These are phyloP conservation scores for Scedosporium minutisporum DNA, from an alignment of 2,329 filamentous ascomycete species.

Conservation along the genomic window DNA sequence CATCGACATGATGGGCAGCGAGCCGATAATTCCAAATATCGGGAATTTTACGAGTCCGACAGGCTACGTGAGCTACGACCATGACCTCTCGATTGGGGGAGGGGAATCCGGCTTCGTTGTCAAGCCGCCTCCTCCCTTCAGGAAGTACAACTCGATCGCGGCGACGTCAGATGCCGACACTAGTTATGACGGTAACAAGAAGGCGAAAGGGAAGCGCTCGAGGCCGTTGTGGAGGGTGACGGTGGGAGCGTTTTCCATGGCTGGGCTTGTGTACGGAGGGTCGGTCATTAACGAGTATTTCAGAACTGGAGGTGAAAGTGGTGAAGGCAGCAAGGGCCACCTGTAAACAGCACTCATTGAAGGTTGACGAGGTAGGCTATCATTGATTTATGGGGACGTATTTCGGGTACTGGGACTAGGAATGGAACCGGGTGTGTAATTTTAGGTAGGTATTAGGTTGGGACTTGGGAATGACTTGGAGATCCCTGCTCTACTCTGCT, in stretches of 20 bases:
- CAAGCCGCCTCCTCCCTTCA: constrained; percentile 27
- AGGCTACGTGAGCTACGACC: constrained; percentile 54
- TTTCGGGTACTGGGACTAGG: not conserved
- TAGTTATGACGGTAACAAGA: constrained; percentile 33
- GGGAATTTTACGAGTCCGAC: constrained; percentile 56
- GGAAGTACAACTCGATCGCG: constrained; percentile 24
- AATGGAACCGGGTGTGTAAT: not conserved
- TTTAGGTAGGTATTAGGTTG: not conserved
- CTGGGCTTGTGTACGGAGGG: constrained; percentile 45
- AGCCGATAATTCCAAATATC: constrained; percentile 30
- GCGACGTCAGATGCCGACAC: constrained; percentile 36
- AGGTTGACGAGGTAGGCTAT: not conserved
- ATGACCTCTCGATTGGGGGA: constrained; percentile 18
- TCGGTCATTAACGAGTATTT: constrained; percentile 51
- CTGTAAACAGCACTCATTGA: not conserved
- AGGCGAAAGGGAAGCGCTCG: constrained; percentile 23
- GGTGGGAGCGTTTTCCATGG: constrained; percentile 44
- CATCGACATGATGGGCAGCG: constrained; percentile 44
- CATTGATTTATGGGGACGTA: not conserved
- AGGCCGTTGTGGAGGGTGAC: constrained; percentile 37
- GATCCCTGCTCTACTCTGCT: not conserved
- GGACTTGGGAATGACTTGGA: not conserved
- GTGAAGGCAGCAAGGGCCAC: constrained; percentile 20
- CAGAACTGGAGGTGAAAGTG: constrained; percentile 35
- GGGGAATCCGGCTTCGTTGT: constrained; percentile 15